phyloP scores from a whole-genome alignment of 2,329 filamentous ascomycete species.

The Clonostachys solani region DNA sequence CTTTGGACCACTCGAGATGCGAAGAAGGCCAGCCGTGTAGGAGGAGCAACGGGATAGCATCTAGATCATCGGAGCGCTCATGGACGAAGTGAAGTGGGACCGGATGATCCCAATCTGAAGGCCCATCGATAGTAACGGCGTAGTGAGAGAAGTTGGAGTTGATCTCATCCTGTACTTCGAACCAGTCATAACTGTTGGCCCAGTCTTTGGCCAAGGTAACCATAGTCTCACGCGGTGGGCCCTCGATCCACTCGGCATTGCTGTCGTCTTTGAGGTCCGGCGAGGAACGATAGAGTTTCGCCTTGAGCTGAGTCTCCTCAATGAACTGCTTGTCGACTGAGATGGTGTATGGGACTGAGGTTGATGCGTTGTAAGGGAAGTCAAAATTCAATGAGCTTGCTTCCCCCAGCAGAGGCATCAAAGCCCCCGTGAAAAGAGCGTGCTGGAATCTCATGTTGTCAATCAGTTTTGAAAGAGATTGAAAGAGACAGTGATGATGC shows the following conservation, averaged over 20 bases:
- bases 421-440: too few species aligned
- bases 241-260: conserved; percentile 3
- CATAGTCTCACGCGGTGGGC: conserved; percentile 1
- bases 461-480: too few species aligned
- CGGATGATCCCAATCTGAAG: background rate
- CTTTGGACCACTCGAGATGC: conserved; percentile 1
- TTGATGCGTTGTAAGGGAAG: background rate
- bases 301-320: background rate
- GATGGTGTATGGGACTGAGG: conserved; percentile 1
- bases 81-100: conserved; percentile 5
- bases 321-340: conserved; percentile 1
- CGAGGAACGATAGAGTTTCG: conserved; percentile 1
- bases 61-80: conserved; percentile 2
- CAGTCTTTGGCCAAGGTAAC: conserved; percentile 3
- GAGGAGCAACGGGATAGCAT: conserved; percentile 5
- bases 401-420: too few species aligned
- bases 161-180: conserved; percentile 1
- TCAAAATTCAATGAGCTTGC: background rate
- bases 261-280: conserved; percentile 1
- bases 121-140: conserved; percentile 1
- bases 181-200: conserved; percentile 4
- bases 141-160: conserved; percentile 4
- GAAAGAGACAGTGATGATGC: too few species aligned
- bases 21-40: conserved; percentile 7
- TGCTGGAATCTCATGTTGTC: too few species aligned